Base-by-base conservation (phyloP, 2,329 filamentous ascomycete genomes). In the Penicillium aurantiogriseum region DNA sequence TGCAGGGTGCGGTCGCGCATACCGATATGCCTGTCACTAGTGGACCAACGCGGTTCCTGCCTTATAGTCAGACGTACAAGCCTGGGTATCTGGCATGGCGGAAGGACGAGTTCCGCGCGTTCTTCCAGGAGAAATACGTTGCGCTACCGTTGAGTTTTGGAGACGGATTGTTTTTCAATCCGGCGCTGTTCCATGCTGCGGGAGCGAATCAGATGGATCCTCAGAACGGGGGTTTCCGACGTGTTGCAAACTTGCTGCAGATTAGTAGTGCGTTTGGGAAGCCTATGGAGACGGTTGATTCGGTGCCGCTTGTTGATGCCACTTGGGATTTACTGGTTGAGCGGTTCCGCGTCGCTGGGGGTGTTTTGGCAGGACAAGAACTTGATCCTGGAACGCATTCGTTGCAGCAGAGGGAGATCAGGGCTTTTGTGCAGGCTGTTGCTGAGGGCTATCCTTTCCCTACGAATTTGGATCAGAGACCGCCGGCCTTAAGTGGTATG, bases 161-260 rank as follows among this genome's bases (percentile, higher is more conserved):
- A 0, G 85, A 88, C 63, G 85, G 83, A 0, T 62, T 88, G 0
- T 88, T 87, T 68, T 88, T 88, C 71, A 86, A 84, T 55, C 85
- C 85, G 0, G 85, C 82, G 1, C 71, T 88, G 0, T 84, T 86
- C 60, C 85, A 88, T 66, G 85, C 85, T 1, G 85, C 85, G 0
- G 85, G 85, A 0, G 78, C 80, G 61, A 88, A 88, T 63, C 64
- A 70, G 17, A 77, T 74, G 2, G 57, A 58, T 15, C 21, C 53
- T 0, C 42, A 29, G 2, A 51, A 53, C 3, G 67, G 77, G 19
- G 49, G 50, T 0, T 73, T 86, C 27, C 69, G 82, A 25, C 78
- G 85, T 1, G 80, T 79, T 31, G 85, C 84, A n/a, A 88, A 88
- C 66, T 69, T 88, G 10, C 63, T 88, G 36, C 85, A 88, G 69